Percentiles rank a stretch among this genome's conserved stretches.
phyloP scores from a whole-genome alignment of 805 yeast genomes.

The Ogataea henricii region DNA sequence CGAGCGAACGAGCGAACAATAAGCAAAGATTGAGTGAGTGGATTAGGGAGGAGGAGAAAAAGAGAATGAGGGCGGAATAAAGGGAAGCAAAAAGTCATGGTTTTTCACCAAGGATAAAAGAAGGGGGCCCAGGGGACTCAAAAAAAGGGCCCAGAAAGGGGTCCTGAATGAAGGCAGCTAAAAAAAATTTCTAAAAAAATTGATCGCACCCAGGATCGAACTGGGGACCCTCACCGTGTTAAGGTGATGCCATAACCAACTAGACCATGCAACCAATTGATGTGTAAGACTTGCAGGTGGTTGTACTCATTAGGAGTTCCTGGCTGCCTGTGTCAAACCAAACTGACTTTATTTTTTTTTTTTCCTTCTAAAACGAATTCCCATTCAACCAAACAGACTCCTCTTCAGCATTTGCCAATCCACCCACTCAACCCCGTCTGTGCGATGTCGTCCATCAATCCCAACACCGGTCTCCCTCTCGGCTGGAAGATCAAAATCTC shows the following conservation, averaged over 20 bases:
- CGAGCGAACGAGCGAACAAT: too few relatives aligned
- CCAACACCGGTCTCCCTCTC: slow-evolving; percentile 73
- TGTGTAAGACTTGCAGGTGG: slow-evolving; percentile 3
- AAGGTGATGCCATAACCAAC: slow-evolving; percentile 99
- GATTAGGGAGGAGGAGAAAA: too few relatives aligned
- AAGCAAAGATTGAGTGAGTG: too few relatives aligned
- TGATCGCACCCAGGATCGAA: slow-evolving; percentile 99
- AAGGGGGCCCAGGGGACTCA: too few relatives aligned
- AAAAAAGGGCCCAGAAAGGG: too few relatives aligned
- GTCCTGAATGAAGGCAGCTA: too few relatives aligned
- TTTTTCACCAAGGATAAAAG: too few relatives aligned
- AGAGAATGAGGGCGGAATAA: too few relatives aligned
- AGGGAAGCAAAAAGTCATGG: too few relatives aligned
- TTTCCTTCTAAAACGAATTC: too few relatives aligned
- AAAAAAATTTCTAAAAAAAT: slow-evolving; percentile 29
- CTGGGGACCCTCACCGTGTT: slow-evolving; percentile 99
- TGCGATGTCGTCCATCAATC: slow-evolving; percentile 8
- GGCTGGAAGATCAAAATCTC: slow-evolving; percentile 84
- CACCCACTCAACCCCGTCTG: background rate
- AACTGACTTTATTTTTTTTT: background rate
- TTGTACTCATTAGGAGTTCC: background rate
- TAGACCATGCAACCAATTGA: slow-evolving; percentile 90
- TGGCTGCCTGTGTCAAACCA: background rate
- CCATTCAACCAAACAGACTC: too few relatives aligned
- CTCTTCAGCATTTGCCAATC: too few relatives aligned